phyloP scores from a whole-genome alignment of 352 stramenopile genomes.

The Phytophthora podocarpi region DNA sequence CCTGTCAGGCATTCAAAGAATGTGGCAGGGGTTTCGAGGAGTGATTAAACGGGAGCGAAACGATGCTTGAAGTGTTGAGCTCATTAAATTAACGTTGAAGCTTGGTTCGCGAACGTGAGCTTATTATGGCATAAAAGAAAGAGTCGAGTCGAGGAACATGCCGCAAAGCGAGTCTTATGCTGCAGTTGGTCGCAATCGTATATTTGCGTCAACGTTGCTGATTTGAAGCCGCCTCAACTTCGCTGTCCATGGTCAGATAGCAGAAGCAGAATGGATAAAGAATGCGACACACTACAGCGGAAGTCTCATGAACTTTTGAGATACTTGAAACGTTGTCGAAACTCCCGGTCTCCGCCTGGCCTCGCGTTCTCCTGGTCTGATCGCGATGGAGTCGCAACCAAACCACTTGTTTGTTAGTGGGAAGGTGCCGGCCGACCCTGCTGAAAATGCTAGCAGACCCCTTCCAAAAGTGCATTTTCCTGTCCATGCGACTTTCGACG shows the following conservation, averaged over 20 bases:
- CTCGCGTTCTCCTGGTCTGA: conserved; percentile 5
- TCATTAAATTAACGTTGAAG: conserved; percentile 1
- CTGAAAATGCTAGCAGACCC: conserved; percentile 4
- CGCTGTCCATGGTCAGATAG: background rate
- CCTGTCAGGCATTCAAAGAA: conserved; percentile 16
- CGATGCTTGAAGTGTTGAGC: conserved; percentile 7
- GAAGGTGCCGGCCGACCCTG: background rate
- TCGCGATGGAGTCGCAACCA: conserved; percentile 14
- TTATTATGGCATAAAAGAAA: background rate
- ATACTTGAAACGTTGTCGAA: conserved; percentile 36
- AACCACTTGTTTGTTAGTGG: conserved; percentile 14
- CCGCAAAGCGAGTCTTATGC: conserved; percentile 16
- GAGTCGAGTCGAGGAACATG: conserved; percentile 1
- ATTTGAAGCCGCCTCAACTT: background rate
- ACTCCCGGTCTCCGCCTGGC: conserved; percentile 22
- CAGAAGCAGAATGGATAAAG: conserved; percentile 5
- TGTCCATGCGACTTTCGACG: too few species aligned
- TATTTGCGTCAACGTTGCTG: background rate
- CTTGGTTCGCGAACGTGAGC: background rate
- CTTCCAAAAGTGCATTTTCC: background rate
- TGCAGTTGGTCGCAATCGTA: conserved; percentile 1
- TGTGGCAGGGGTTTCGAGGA: conserved; percentile 20
- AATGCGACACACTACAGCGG: conserved; percentile 25
- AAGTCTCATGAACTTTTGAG: conserved; percentile 33
- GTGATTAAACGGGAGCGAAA: conserved; percentile 23